These are phyloP conservation scores for Pichia occidentalis DNA, from an alignment of 805 yeast genomes.

Conservation along the genomic window DNA sequence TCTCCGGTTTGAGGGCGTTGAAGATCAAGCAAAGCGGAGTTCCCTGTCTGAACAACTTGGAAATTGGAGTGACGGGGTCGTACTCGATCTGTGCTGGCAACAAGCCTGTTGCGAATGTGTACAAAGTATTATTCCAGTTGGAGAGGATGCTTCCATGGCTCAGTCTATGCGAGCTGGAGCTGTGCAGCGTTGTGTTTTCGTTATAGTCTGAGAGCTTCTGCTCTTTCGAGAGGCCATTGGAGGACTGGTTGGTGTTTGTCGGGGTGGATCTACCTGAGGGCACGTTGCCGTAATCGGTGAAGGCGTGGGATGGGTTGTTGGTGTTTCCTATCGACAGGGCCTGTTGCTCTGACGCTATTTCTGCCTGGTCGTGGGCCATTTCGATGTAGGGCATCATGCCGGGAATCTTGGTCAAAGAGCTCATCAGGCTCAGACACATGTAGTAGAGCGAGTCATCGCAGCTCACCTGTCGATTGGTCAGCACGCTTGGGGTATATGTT, in stretches of 20 bases:
- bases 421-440: conserved; percentile 52
- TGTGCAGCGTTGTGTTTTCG: too few species aligned
- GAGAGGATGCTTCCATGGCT: too few species aligned
- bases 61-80: conserved; percentile 89
- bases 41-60: conserved; percentile 87
- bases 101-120: conserved; percentile 70
- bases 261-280: too few species aligned
- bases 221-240: too few species aligned
- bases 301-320: conserved; percentile 1
- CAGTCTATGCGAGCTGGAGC: too few species aligned
- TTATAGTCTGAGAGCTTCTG: too few species aligned
- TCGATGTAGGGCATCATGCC: conserved; percentile 64
- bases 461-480: conserved; percentile 58
- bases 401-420: conserved; percentile 49
- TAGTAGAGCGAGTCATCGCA: conserved; percentile 65
- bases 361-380: conserved; percentile 60
- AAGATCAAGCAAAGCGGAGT: conserved; percentile 83
- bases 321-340: conserved; percentile 30
- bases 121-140: conserved; percentile 35
- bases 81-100: conserved; percentile 66
- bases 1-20: conserved; percentile 55
- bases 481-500: conserved; percentile 35
- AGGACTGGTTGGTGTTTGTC: too few species aligned
- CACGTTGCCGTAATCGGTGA: too few species aligned
- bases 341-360: conserved; percentile 66